These are phyloP conservation scores for Iris macrosiphon DNA, from an alignment of 106 monocot species.

Conservation along the genomic window DNA sequence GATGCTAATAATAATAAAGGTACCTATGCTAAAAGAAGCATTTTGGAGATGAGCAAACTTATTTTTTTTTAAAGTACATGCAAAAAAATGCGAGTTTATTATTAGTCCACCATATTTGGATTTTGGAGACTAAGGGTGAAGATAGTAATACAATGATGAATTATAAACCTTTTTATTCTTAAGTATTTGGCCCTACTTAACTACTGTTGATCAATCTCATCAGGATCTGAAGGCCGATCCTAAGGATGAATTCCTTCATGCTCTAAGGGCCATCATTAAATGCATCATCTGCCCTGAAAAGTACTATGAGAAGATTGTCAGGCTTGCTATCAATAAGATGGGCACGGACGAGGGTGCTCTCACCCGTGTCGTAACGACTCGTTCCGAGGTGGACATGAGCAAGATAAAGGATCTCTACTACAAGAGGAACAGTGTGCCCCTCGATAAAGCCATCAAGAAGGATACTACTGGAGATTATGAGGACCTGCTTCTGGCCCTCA, in stretches of 20 bases:
- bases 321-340: slow-evolving; percentile 43
- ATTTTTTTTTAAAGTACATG: too few relatives aligned
- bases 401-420: slow-evolving; percentile 52
- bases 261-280: slow-evolving; percentile 30
- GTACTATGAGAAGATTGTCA: slow-evolving; percentile 62
- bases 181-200: too few relatives aligned
- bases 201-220: too few relatives aligned
- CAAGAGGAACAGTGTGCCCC: slow-evolving; percentile 58
- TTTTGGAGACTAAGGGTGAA: too few relatives aligned
- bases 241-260: slow-evolving; percentile 55
- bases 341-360: slow-evolving; percentile 74
- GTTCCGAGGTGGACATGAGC: slow-evolving; percentile 62
- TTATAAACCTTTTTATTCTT: too few relatives aligned
- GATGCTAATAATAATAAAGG: too few relatives aligned
- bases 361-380: slow-evolving; percentile 52
- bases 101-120: too few relatives aligned
- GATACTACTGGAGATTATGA: slow-evolving; percentile 74
- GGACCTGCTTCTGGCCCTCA: slow-evolving; percentile 47
- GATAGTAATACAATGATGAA: too few relatives aligned
- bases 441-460: slow-evolving; percentile 38
- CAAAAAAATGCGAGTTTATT: too few relatives aligned
- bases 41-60: too few relatives aligned
- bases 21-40: too few relatives aligned
- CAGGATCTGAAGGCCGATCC: slow-evolving; percentile 68
- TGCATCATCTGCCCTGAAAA: slow-evolving; percentile 44